Base-by-base conservation (phyloP, 345 rosid species). In the Hirschfeldia incana region DNA sequence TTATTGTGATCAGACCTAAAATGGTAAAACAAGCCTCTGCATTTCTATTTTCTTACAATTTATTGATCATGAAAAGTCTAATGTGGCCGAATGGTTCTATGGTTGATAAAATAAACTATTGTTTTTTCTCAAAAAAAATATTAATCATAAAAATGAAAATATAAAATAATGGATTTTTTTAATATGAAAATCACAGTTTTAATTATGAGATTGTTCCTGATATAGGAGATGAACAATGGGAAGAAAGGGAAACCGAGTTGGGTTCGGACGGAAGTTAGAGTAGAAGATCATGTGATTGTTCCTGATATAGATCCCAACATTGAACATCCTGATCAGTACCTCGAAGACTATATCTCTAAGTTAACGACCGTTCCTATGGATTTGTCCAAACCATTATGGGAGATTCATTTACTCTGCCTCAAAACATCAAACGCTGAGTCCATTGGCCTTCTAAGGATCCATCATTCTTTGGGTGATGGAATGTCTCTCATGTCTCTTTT, bases 391-490 rank as follows among this genome's bases (percentile, higher is more conserved):
- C 98, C 46, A 39, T 39, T 39, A 39, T 94, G 98, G 97, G 96
- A 94, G 73, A 67, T 94, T 39, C 98, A 90, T 79, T 9, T 94
- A 60, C 85, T 90, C 6, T 75, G 84, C 61, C 61, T 90, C 36
- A 88, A 77, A 74, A 91, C 92, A 37, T 82, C 86, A 0, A 89
- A 89, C 28, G 95, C 98, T 4, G 91, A 90, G 79, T 83, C 95
- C 0, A 16, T 67, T 3, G 80, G 72, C 9, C 28, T 90, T 66
- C 62, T 85, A 55, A 67, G 88, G 66, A 68, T 85, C 34, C 94
- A 88, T 83, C 94, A 91, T 76, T 88, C 90, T 1, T 4, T 82
- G 89, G 46, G 46, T 39, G 46, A 39, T 39, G 46, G 46, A 39
- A 39, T 39, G 46, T 39, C 46, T 39, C 46, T 39, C 46, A 39